phyloP scores from a whole-genome alignment of 2,329 filamentous ascomycete genomes.

The Hawksworthiomyces lignivorus region DNA sequence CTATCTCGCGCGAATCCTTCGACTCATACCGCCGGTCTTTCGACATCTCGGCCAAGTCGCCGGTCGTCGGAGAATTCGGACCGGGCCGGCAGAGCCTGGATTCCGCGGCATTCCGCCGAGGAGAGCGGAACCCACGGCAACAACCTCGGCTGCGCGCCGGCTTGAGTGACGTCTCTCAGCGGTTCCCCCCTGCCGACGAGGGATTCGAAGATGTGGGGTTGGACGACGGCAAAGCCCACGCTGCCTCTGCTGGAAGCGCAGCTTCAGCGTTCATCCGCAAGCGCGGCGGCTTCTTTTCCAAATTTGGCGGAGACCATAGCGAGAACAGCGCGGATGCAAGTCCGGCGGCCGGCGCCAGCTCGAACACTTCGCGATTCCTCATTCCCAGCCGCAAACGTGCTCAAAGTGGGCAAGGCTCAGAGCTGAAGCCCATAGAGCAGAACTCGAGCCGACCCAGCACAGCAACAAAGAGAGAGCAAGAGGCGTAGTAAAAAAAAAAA shows the following conservation, averaged over 20 bases:
- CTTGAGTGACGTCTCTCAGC: conserved; percentile 34
- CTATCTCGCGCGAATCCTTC: conserved; percentile 92
- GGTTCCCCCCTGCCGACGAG: conserved; percentile 59
- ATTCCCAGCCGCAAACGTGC: conserved; percentile 65
- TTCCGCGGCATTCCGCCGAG: conserved; percentile 55
- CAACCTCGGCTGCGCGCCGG: conserved; percentile 45
- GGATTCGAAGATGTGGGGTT: conserved; percentile 86
- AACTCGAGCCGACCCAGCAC: too few relatives aligned
- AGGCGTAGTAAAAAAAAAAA: too few relatives aligned
- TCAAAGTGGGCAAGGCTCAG: conserved; percentile 61
- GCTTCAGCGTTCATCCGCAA: conserved; percentile 40
- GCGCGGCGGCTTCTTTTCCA: conserved; percentile 73
- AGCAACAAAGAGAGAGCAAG: too few relatives aligned
- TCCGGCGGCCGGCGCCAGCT: conserved; percentile 24
- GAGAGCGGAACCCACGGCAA: conserved; percentile 21
- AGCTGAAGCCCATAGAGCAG: conserved; percentile 49
- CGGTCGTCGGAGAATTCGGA: conserved; percentile 42
- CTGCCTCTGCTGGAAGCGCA: conserved; percentile 29
- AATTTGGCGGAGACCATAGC: conserved; percentile 59
- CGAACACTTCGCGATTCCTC: conserved; percentile 49
- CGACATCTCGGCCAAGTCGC: conserved; percentile 84
- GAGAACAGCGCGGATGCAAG: conserved; percentile 18
- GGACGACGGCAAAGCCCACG: conserved; percentile 56
- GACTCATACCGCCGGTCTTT: conserved; percentile 95
- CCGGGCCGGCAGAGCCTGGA: conserved; percentile 74